Evolutionary conservation across 2,329 filamentous ascomycete genomes (phyloP).

Genomic region (Coniella lustricola): DNA sequence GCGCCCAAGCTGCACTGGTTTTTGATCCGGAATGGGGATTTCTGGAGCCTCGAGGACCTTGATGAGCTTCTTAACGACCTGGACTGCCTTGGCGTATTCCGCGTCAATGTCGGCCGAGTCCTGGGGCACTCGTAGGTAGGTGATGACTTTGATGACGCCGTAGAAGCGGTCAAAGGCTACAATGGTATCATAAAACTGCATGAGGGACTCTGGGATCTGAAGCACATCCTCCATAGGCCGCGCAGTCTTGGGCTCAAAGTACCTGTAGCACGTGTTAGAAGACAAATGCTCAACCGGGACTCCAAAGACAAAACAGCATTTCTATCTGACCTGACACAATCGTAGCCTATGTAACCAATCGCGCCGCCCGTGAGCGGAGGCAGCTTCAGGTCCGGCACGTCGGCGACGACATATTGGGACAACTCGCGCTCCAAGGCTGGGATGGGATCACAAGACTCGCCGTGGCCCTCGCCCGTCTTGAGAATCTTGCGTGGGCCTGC

Average conservation of each 20-base stretch:
- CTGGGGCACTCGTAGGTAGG: constrained; percentile 64
- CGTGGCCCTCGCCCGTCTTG: constrained; percentile 81
- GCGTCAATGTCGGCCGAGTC: constrained; percentile 49
- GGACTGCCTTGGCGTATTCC: constrained; percentile 63
- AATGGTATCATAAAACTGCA: constrained; percentile 95
- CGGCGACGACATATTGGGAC: constrained; percentile 67
- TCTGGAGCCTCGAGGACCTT: constrained; percentile 66
- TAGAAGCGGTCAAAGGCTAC: constrained; percentile 93
- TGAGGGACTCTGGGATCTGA: constrained; percentile 83
- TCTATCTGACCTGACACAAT: constrained; percentile 64
- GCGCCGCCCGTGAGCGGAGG: constrained; percentile 87
- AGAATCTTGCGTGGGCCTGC: constrained; percentile 74
- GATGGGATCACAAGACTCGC: constrained; percentile 75
- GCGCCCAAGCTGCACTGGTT: constrained; percentile 63
- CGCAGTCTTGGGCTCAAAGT: constrained; percentile 96
- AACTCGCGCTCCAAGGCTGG: constrained; percentile 77
- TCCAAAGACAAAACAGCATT: neutral
- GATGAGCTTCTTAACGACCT: constrained; percentile 60
- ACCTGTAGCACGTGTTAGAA: constrained; percentile 30
- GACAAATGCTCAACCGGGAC: neutral
- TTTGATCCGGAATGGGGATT: constrained; percentile 70
- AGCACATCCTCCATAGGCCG: constrained; percentile 83
- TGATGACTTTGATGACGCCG: constrained; percentile 87
- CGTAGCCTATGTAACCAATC: constrained; percentile 94
- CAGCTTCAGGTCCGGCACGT: constrained; percentile 73